Percentiles rank a stretch among this genome's conserved stretches.
Conservation (phyloP, 2,329 filamentous ascomycete genomes). For the Arthroderma sp. region DNA sequence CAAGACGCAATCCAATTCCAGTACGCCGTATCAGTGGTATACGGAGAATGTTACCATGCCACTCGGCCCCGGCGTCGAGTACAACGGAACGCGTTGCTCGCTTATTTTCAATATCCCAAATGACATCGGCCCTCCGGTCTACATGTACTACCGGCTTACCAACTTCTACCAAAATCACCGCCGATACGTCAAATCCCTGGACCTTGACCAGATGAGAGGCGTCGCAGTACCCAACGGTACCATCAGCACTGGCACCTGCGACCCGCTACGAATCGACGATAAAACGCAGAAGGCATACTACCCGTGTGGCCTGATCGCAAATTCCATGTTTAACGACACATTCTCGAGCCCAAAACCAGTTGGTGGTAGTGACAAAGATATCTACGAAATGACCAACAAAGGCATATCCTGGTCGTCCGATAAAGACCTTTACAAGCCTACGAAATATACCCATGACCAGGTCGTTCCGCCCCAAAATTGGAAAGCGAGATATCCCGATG, state of each 20-base stretch:
- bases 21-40: conserved; percentile 24
- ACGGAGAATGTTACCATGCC: conserved; percentile 8
- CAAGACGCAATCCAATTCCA: conserved; percentile 41
- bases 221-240: conserved; percentile 46
- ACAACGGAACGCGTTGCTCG: conserved; percentile 48
- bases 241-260: conserved; percentile 60
- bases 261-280: conserved; percentile 51
- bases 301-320: conserved; percentile 90
- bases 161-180: conserved; percentile 99
- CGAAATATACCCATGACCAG: conserved; percentile 51
- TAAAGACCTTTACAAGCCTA: conserved; percentile 61
- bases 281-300: conserved; percentile 58
- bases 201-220: conserved; percentile 71
- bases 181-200: conserved; percentile 84
- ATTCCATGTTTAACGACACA: conserved; percentile 93
- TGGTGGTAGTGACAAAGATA: conserved; percentile 38
- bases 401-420: conserved; percentile 84
- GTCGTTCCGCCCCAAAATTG: conserved; percentile 83
- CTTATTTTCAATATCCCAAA: conserved; percentile 71
- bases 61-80: conserved; percentile 18
- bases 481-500: conserved; percentile 55
- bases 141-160: conserved; percentile 88
- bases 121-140: conserved; percentile 65
- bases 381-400: conserved; percentile 67
- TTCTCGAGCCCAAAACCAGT: conserved; percentile 55